Evolutionary conservation across 1,139 yeast genomes (phyloP).

Genomic region (Geotrichum restrictum): DNA sequence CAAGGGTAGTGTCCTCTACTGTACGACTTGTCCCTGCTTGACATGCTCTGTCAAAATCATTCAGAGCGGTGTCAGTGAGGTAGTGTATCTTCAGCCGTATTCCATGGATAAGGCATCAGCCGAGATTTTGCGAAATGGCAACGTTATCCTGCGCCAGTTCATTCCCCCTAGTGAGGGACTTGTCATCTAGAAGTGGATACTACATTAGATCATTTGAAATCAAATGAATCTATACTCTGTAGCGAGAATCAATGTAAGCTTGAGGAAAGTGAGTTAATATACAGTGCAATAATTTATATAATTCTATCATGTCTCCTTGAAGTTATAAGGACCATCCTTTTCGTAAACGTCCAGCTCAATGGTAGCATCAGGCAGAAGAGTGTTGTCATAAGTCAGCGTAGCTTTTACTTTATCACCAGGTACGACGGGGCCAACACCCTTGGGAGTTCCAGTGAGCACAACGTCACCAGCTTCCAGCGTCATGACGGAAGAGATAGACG

Average conservation of each 20-base stretch:
- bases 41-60: slow-evolving; percentile 94
- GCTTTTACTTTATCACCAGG: slow-evolving; percentile 80
- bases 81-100: slow-evolving; percentile 89
- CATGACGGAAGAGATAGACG: slow-evolving; percentile 82
- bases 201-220: no score
- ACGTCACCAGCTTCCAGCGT: slow-evolving; percentile 87
- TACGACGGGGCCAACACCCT: slow-evolving; percentile 82
- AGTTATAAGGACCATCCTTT: slow-evolving; percentile 79
- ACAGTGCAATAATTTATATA: no score
- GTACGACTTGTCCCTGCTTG: slow-evolving; percentile 95
- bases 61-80: slow-evolving; percentile 86
- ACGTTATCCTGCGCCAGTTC: slow-evolving; percentile 67
- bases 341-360: slow-evolving; percentile 57
- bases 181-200: slow-evolving; percentile 11
- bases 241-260: no score
- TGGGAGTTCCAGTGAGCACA: slow-evolving; percentile 92
- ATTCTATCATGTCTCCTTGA: slow-evolving; percentile 40
- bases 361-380: slow-evolving; percentile 47
- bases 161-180: slow-evolving; percentile 16
- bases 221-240: no score
- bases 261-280: no score
- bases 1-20: slow-evolving; percentile 61
- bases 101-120: slow-evolving; percentile 82
- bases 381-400: slow-evolving; percentile 52
- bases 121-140: slow-evolving; percentile 67